Evolutionary conservation across 139 green algal species (phyloP), one percentile per base, ranked within the genome.

Genomic region (Auxenochlorella pyrenoidosa): DNA sequence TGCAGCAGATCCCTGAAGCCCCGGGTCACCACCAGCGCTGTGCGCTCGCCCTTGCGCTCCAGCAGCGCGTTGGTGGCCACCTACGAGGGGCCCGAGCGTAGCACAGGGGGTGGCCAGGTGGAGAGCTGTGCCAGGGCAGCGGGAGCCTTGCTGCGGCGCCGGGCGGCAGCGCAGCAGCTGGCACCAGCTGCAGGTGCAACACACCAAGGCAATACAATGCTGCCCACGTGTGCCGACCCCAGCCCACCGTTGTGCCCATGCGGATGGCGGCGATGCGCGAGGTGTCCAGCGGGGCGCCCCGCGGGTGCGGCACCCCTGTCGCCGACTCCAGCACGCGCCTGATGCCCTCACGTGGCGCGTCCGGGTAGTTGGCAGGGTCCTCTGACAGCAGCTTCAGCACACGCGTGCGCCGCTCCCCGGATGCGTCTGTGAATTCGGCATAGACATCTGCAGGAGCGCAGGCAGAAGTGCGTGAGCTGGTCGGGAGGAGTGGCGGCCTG

Each of bases 11-110:
- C 97, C 2, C 84, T 79, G 88, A 99, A 99, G 12, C 97, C 97
- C 8, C 88, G 79, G 3, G 94, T 98, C 21, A 97, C 94, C 28
- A 97, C 89, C 80, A 98, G 90, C 2, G 95, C 94, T 24, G 79
- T 93, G 26, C 94, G 91, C 92, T 98, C 96, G 12, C 94, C 96
- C 90, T 97, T 94, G 34, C 96, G 91, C 87, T 99, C 97, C 89
- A 99, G 91, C 87, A 99, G 88, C n/a, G 97, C 97, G 87, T 99
- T 99, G 38, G 97, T 99, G 21, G 97, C 97, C 41, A 99, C 96
- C 66, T 97, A 93, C 24, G 18, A n/a, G n/a, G n/a, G n/a, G n/a
- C n/a, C n/a, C n/a, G n/a, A n/a, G n/a, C 3, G 6, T 3, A 6
- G 44, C 47, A 68, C 5, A 10, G 47, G 44, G 30, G 21, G 30